These are phyloP conservation scores for Pestalotiopsis sp. DNA, from an alignment of 2,329 filamentous ascomycete genomes.

Conservation along the genomic window DNA sequence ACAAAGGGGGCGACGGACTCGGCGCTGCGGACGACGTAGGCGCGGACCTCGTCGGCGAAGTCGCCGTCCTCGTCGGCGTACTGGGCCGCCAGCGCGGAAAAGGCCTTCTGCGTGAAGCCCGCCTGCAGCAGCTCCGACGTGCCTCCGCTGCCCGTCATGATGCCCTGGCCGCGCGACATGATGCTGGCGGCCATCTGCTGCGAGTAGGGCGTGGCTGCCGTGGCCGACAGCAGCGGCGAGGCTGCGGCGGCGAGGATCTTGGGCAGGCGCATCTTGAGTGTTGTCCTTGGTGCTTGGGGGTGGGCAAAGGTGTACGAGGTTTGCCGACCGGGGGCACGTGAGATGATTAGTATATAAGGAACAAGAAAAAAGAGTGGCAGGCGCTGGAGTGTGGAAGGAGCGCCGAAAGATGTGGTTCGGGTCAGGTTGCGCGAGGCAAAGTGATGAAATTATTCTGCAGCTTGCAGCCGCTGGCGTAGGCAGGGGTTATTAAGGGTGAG, in stretches of 20 bases:
- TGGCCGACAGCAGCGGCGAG: not conserved
- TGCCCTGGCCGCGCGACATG: conserved; percentile 33
- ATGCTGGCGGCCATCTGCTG: conserved; percentile 33
- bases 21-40: conserved; percentile 29
- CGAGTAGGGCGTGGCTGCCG: conserved; percentile 19
- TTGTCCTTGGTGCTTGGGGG: not conserved
- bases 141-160: conserved; percentile 31
- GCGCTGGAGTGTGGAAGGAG: not conserved
- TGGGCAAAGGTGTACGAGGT: not conserved
- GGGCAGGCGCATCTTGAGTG: not conserved
- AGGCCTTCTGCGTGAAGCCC: conserved; percentile 34
- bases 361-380: not conserved
- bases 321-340: not conserved
- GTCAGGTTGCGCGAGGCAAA: too few relatives aligned
- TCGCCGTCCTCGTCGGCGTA: conserved; percentile 21
- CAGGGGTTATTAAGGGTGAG: not conserved
- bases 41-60: conserved; percentile 13
- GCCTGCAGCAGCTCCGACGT: conserved; percentile 32
- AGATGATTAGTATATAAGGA: not conserved
- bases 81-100: conserved; percentile 26
- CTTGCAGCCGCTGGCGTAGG: not conserved
- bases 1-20: conserved; percentile 27
- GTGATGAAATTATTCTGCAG: not conserved
- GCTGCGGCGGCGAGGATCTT: not conserved
- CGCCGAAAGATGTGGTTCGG: not conserved